Evolutionary conservation across 371 early-diverging fungal species (phyloP).

Genomic region (Mucor saturninus): DNA sequence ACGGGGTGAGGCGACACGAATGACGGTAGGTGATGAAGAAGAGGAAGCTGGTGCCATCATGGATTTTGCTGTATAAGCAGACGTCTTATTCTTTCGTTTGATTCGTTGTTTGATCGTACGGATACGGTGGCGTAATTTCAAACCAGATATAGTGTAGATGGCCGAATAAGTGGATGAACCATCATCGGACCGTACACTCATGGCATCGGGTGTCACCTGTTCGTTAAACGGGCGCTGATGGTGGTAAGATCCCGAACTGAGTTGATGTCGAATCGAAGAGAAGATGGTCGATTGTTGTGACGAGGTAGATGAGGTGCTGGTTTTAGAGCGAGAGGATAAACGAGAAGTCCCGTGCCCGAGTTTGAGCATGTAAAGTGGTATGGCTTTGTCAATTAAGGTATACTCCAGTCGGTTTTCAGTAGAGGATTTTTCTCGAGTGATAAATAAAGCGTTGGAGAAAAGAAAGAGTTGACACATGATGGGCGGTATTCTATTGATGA

Average conservation of each 20-base stretch:
- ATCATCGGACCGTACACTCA: conserved; percentile 8
- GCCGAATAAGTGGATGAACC: conserved; percentile 7
- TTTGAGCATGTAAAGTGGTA: conserved; percentile 20
- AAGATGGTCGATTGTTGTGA: conserved; percentile 14
- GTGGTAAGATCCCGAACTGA: neutral
- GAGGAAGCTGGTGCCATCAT: neutral
- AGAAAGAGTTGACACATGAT: conserved; percentile 16
- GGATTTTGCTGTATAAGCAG: neutral
- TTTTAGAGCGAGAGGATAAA: neutral
- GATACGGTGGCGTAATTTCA: conserved; percentile 20
- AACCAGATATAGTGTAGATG: conserved; percentile 15
- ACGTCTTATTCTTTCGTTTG: conserved; percentile 1
- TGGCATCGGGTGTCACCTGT: neutral
- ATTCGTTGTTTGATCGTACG: conserved; percentile 21
- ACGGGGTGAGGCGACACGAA: conserved; percentile 8
- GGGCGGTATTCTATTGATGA: conserved; percentile 7
- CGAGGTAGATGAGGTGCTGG: neutral
- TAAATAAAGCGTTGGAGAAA: conserved; percentile 14
- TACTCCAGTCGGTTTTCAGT: conserved; percentile 14
- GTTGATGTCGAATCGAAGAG: conserved; percentile 17
- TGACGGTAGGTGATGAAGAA: neutral
- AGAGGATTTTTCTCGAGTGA: conserved; percentile 7
- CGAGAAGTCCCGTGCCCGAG: neutral
- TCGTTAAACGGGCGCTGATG: neutral
- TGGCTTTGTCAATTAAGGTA: conserved; percentile 14